Base-by-base conservation (phyloP, 805 yeast species). In the Suhomyces pyralidae region DNA sequence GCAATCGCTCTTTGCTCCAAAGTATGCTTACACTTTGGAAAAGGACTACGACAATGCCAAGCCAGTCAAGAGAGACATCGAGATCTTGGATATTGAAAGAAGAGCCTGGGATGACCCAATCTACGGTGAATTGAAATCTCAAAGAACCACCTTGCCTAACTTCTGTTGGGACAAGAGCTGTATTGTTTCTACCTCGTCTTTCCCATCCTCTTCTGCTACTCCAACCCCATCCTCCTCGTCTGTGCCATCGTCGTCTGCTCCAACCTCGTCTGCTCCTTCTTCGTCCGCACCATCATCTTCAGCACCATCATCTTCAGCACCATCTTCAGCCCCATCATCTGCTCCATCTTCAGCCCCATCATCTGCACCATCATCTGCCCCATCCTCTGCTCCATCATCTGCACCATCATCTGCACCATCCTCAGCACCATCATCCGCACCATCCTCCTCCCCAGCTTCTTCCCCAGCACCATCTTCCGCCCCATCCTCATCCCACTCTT, bases 71-170 rank as follows among this genome's bases (percentile, higher is more conserved):
- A 52, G 55, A 52, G 40, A 45, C 19, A 7, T 28, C 19, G 49
- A 52, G 32, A 19, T 45, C 19, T 25, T 48, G 14, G 47, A 30
- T 3, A 22, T 14, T 30, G 45, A 47, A 20, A 51, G 49, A 49
- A 53, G 53, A 47, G 25, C 49, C 44, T 22, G 36, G 28, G 56
- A 53, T 47, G 6, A 44, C 19, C 48, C 40, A 34, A 24, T 51
- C 42, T 51, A 53, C 48, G 51, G 44, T 15, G 17, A 48, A 19
- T 46, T 56, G 28, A 28, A 52, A 20, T 45, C 55, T 22, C 50
- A 48, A 43, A 22, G 49, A 48, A 58, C 53, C 48, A 42, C 52
- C 44, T 58, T 58, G 53, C 61, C 61, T 49, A 58, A 58, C 59
- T 58, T 58, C 54, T 46, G 59, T 49, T 58, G 59, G 59, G 45